Conservation (phyloP, 2,329 filamentous ascomycete species). For the Xylaria sp. region DNA sequence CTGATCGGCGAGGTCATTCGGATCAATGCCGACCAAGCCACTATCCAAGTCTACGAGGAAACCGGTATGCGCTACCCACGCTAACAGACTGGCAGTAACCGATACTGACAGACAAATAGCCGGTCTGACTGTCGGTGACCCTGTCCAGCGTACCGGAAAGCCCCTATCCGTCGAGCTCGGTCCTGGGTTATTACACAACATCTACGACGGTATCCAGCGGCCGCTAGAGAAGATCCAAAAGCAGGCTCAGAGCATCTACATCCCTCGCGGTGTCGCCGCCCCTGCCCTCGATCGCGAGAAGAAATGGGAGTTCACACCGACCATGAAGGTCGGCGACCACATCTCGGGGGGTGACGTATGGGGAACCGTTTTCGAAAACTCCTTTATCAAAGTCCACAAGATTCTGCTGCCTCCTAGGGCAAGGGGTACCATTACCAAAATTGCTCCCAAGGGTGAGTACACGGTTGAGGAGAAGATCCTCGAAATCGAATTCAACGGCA, state of each 20-base stretch:
- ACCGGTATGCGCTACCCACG: slow-evolving; percentile 71
- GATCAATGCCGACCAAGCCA: slow-evolving; percentile 94
- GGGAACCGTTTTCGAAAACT: slow-evolving; percentile 96
- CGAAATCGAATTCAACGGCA: slow-evolving; percentile 96
- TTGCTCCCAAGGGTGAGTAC: slow-evolving; percentile 89
- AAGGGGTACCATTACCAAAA: slow-evolving; percentile 89
- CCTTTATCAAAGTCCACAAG: slow-evolving; percentile 90
- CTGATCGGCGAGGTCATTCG: slow-evolving; percentile 98
- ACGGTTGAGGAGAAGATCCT: slow-evolving; percentile 94
- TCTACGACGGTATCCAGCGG: slow-evolving; percentile 99
- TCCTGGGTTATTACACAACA: slow-evolving; percentile 96
- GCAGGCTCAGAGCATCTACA: slow-evolving; percentile 89
- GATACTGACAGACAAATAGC: slow-evolving; percentile 60
- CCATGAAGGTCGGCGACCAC: slow-evolving; percentile 94
- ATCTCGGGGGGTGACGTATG: slow-evolving; percentile 96
- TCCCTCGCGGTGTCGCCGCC: slow-evolving; percentile 90
- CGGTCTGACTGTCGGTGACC: slow-evolving; percentile 95
- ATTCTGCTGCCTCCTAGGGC: slow-evolving; percentile 91
- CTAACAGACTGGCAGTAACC: background rate
- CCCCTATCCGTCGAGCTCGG: slow-evolving; percentile 97
- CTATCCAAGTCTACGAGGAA: slow-evolving; percentile 99
- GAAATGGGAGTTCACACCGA: slow-evolving; percentile 96
- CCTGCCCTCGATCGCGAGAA: slow-evolving; percentile 89
- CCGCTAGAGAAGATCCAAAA: slow-evolving; percentile 87
- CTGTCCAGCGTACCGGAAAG: slow-evolving; percentile 89